Conservation (phyloP, 169 alveolate species). For the Besnoitia besnoiti region DNA sequence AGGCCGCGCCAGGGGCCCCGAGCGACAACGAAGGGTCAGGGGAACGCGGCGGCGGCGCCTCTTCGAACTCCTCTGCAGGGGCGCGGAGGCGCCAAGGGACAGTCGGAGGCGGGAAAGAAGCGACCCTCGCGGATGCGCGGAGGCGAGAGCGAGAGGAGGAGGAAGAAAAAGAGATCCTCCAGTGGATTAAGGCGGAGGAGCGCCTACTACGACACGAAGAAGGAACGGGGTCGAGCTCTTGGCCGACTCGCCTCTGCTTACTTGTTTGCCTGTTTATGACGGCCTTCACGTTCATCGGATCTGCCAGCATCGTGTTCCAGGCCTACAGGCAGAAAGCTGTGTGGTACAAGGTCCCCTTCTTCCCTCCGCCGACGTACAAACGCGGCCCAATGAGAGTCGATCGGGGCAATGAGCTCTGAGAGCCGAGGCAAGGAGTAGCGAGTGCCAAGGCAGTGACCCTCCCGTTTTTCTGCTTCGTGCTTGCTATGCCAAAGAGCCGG, state of each 20-base stretch:
- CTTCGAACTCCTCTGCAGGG: too few relatives aligned
- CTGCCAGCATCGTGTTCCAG: slow-evolving; percentile 24
- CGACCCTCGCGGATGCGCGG: not conserved
- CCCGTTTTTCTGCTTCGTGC: too few relatives aligned
- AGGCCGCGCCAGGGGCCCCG: too few relatives aligned
- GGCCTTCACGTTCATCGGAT: not conserved
- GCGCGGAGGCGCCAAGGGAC: not conserved
- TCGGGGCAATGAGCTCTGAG: slow-evolving; percentile 32
- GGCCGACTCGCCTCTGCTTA: slow-evolving; percentile 17
- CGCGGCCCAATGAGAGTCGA: slow-evolving; percentile 52
- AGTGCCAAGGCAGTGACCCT: too few relatives aligned
- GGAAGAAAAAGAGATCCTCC: not conserved
- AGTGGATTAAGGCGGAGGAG: not conserved
- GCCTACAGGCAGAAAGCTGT: slow-evolving; percentile 30
- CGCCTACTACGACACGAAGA: not conserved
- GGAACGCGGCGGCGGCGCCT: too few relatives aligned
- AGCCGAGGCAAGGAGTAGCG: too few relatives aligned
- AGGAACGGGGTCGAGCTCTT: not conserved
- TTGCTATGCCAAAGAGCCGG: too few relatives aligned
- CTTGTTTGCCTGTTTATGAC: not conserved
- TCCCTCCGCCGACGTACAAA: slow-evolving; percentile 1
- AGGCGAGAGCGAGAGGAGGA: not conserved
- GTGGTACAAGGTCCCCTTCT: slow-evolving; percentile 36
- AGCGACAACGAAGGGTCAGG: too few relatives aligned
- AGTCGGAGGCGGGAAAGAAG: not conserved